Conservation (phyloP, 495 filamentous ascomycete species). For the Trichocladium antarcticum region DNA sequence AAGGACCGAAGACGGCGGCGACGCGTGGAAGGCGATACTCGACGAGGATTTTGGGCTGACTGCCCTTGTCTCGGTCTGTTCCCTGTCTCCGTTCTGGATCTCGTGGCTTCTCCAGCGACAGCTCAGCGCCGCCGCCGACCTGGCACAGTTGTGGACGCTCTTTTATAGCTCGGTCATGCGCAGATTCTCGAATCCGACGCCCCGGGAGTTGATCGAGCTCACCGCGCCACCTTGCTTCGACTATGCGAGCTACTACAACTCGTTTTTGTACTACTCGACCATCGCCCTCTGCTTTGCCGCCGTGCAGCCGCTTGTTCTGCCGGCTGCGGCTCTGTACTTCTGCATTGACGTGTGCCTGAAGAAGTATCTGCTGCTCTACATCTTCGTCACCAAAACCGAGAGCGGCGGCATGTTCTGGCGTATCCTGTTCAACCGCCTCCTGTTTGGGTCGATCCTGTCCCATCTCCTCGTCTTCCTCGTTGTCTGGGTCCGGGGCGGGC, state of each 20-base stretch:
- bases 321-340: conserved; percentile 85
- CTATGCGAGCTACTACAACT: conserved; percentile 94
- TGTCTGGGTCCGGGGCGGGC: conserved; percentile 47
- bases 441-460: conserved; percentile 71
- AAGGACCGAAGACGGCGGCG: conserved; percentile 36
- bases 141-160: conserved; percentile 73
- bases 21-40: conserved; percentile 58
- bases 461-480: conserved; percentile 70
- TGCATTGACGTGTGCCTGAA: conserved; percentile 76
- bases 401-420: conserved; percentile 93
- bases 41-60: conserved; percentile 48
- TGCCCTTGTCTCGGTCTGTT: conserved; percentile 59
- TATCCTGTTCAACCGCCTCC: conserved; percentile 75
- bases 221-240: conserved; percentile 89
- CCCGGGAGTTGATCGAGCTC: conserved; percentile 83
- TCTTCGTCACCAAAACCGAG: conserved; percentile 93
- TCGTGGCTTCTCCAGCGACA: conserved; percentile 88
- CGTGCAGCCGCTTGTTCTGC: conserved; percentile 82
- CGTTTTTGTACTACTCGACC: conserved; percentile 87
- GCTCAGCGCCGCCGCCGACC: conserved; percentile 78
- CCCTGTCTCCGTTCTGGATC: conserved; percentile 84
- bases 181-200: conserved; percentile 77
- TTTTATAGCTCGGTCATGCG: conserved; percentile 70
- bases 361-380: conserved; percentile 90
- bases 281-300: conserved; percentile 78